Conservation (phyloP, 2,329 filamentous ascomycete genomes). For the Hypoxylon sp. region DNA sequence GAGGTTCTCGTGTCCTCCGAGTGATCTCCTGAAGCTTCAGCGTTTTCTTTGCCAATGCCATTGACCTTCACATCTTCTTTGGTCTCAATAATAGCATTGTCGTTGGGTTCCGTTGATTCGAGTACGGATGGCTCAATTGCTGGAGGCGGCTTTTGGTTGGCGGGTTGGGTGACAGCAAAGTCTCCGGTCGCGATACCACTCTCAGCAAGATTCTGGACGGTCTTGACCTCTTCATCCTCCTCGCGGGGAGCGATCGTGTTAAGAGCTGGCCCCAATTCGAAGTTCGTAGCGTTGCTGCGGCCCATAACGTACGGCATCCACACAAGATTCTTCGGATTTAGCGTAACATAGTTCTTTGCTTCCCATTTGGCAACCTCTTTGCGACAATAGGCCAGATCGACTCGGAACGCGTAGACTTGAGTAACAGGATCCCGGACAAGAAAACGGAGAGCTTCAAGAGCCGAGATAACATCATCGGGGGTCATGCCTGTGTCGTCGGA, state of each 20-base stretch:
- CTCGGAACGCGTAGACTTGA: conserved; percentile 86
- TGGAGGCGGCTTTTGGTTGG: conserved; percentile 50
- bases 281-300: conserved; percentile 82
- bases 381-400: conserved; percentile 87
- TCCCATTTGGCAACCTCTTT: conserved; percentile 93
- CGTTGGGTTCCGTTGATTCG: conserved; percentile 57
- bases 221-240: conserved; percentile 69
- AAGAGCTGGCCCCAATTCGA: conserved; percentile 83
- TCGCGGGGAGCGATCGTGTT: conserved; percentile 90
- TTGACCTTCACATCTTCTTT: conserved; percentile 45
- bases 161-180: conserved; percentile 43
- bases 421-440: conserved; percentile 91
- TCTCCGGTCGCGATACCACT: conserved; percentile 52
- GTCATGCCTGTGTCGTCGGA: conserved; percentile 96
- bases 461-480: conserved; percentile 94
- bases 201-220: conserved; percentile 50
- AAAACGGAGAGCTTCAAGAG: conserved; percentile 88
- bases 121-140: conserved; percentile 50
- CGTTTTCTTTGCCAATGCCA: conserved; percentile 46
- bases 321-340: conserved; percentile 83
- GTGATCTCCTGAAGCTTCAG: conserved; percentile 39
- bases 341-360: conserved; percentile 85
- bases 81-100: conserved; percentile 45
- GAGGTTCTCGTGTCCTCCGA: conserved; percentile 31
- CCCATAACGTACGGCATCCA: conserved; percentile 99